Base-by-base conservation (phyloP, 1,284 basidiomycete species). In the Xerocomus amazonicus region DNA sequence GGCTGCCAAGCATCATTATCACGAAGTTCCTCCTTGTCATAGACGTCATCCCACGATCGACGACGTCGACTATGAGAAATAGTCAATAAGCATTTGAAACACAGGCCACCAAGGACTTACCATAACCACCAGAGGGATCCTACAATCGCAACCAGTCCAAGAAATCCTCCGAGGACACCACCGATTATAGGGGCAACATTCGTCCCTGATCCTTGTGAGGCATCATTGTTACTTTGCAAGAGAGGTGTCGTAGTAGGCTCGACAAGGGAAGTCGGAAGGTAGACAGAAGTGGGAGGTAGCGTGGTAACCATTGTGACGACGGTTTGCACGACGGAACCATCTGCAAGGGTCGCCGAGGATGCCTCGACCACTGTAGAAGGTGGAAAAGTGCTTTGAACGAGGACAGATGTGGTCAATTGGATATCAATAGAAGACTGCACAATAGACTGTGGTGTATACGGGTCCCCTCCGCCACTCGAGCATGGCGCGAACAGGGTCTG, bases 81-180 rank as follows among this genome's bases (percentile, higher is more conserved):
- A 32, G 43, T 58, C 50, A 55, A 47, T 51, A 39, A 47, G 41
- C 29, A 56, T 39, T 26, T 16, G 44, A 39, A 45, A 51, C 17
- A 36, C 28, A 9, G 33, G 19, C 29, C 2, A 47, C 16, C 45
- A 26, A 33, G 9, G 14, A 13, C 16, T 70, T 64, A 82, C 80
- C 76, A 63, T 48, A 78, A 57, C 62, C 72, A 76, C 76, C 78
- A 80, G 34, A 75, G 67, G 10, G 73, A 53, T 7, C 71, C 60
- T 2, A 74, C 73, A 12, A 80, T 59, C 5, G 62, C 66, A 16
- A 73, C 52, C 9, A 81, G 62, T 14, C 72, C 76, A 46, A 74
- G 67, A 45, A 81, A 72, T 7, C 80, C 80, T 6, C 78, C 80
- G 0, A 79, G 61, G 16, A 71, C 73, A 19, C 80, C 79, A 38